Percentiles rank a stretch among this genome's conserved stretches.
These are phyloP conservation scores for Abortiporus biennis DNA, from an alignment of 1,284 basidiomycete genomes.

Conservation along the genomic window DNA sequence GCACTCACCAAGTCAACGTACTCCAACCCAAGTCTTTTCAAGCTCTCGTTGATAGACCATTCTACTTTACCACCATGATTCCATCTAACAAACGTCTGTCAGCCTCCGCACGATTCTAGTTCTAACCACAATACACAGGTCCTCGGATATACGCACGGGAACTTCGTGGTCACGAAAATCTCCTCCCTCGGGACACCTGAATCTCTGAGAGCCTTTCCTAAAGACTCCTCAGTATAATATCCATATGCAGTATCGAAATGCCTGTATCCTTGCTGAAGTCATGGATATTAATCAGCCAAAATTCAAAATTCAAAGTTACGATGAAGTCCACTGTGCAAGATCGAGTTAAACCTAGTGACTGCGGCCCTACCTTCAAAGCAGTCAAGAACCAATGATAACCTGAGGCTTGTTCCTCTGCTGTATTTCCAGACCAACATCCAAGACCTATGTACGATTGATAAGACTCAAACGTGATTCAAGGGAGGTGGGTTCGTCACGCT, in stretches of 20 bases:
- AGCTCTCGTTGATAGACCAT: constrained; percentile 24
- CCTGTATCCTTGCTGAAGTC: constrained; percentile 6
- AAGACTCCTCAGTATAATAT: constrained; percentile 15
- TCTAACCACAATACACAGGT: not conserved
- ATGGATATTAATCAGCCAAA: no score
- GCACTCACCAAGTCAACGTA: constrained; percentile 26
- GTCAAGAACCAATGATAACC: constrained; percentile 5
- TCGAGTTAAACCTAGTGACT: no score
- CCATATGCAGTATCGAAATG: constrained; percentile 5
- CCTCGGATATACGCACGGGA: constrained; percentile 14
- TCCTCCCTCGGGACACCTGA: constrained; percentile 34
- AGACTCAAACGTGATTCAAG: not conserved
- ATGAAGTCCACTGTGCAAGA: no score
- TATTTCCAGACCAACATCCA: constrained; percentile 4
- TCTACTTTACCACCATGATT: constrained; percentile 20
- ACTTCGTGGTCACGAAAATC: constrained; percentile 36
- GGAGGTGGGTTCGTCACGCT: not conserved
- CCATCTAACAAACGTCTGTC: constrained; percentile 12
- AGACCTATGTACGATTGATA: not conserved
- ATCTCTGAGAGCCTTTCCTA: constrained; percentile 36
- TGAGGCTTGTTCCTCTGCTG: not conserved
- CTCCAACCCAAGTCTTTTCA: constrained; percentile 23
- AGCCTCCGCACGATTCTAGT: not conserved
- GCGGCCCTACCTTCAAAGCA: constrained; percentile 1
- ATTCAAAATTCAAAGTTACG: no score